A percentile compares a stretch with the other conserved stretches of the same genome.
These are phyloP conservation scores for Jaapia argillacea DNA, from an alignment of 768 basidiomycete species.

Conservation along the genomic window DNA sequence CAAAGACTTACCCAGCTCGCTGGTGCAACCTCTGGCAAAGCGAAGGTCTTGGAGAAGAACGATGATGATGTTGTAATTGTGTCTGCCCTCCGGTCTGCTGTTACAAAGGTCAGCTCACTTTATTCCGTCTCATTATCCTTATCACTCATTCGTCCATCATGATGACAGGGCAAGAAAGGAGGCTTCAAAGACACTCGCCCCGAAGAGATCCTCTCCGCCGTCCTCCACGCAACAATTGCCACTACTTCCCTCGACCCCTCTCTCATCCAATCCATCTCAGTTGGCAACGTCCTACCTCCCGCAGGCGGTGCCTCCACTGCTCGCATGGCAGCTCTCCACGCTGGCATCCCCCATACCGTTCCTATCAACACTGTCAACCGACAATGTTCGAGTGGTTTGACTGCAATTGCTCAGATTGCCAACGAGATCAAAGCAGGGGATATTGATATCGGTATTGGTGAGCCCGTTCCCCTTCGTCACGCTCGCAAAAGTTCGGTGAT, in stretches of 20 bases:
- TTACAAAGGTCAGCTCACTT: constrained; percentile 64
- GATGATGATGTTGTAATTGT: constrained; percentile 90
- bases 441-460: constrained; percentile 86
- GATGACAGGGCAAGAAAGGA: constrained; percentile 62
- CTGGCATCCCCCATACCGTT: constrained; percentile 73
- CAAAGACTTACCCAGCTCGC: background rate
- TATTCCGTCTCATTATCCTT: constrained; percentile 3
- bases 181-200: constrained; percentile 87
- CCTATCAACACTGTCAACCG: constrained; percentile 80
- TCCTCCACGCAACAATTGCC: constrained; percentile 65
- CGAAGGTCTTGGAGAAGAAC: constrained; percentile 56
- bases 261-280: constrained; percentile 75
- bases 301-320: constrained; percentile 75
- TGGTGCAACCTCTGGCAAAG: constrained; percentile 27
- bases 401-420: constrained; percentile 75
- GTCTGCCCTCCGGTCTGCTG: constrained; percentile 78
- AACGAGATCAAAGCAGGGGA: constrained; percentile 70
- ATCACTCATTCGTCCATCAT: constrained; percentile 4
- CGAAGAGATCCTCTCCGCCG: constrained; percentile 70
- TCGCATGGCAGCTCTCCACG: constrained; percentile 79
- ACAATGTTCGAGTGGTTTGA: constrained; percentile 84
- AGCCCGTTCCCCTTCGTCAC: constrained; percentile 10
- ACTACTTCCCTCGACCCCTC: constrained; percentile 64
- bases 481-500: background rate
- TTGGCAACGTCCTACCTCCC: constrained; percentile 84